A percentile compares a stretch with the other conserved stretches of the same genome.
Conservation (phyloP, 495 filamentous ascomycete genomes). For the Lophiostoma macrostomum region DNA sequence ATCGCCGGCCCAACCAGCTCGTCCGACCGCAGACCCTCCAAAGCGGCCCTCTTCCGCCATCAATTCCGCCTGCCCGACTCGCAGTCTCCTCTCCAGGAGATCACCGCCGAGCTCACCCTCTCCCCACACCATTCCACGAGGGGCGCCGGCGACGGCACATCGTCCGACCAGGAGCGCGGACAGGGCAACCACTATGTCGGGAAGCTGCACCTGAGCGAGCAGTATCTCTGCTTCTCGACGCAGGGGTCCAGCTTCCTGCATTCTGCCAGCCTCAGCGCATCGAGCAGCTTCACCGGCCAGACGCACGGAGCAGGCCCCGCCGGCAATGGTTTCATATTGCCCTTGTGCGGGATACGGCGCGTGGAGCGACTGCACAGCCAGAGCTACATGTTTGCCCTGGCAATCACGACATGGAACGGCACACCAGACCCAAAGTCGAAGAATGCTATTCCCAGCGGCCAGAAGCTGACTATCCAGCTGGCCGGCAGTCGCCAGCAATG, state of each 20-base stretch:
- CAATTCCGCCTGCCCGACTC: slow-evolving; percentile 93
- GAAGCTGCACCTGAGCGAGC: slow-evolving; percentile 87
- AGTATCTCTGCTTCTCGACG: slow-evolving; percentile 93
- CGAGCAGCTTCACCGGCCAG: slow-evolving; percentile 78
- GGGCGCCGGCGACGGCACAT: slow-evolving; percentile 43
- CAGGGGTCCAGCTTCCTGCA: slow-evolving; percentile 83
- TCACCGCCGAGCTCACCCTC: slow-evolving; percentile 90
- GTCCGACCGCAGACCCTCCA: slow-evolving; percentile 76
- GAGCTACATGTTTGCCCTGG: slow-evolving; percentile 85
- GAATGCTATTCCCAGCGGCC: slow-evolving; percentile 55
- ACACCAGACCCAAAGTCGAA: slow-evolving; percentile 48
- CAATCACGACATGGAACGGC: slow-evolving; percentile 96
- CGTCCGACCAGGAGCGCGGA: slow-evolving; percentile 59
- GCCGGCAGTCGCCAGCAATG: slow-evolving; percentile 83
- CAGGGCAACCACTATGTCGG: slow-evolving; percentile 85
- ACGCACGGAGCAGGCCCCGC: slow-evolving; percentile 89
- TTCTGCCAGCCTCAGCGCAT: slow-evolving; percentile 69
- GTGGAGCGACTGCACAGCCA: slow-evolving; percentile 91
- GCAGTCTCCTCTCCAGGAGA: slow-evolving; percentile 89
- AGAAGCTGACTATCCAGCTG: slow-evolving; percentile 85
- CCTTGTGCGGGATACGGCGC: slow-evolving; percentile 81
- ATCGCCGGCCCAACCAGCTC: slow-evolving; percentile 53
- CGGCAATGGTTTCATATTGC: slow-evolving; percentile 95
- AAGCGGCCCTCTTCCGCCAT: slow-evolving; percentile 86
- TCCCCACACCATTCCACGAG: slow-evolving; percentile 50